Evolutionary conservation across 1,139 yeast species (phyloP), one percentile per base, ranked within the genome.

Genomic region (Hansenula sp.): DNA sequence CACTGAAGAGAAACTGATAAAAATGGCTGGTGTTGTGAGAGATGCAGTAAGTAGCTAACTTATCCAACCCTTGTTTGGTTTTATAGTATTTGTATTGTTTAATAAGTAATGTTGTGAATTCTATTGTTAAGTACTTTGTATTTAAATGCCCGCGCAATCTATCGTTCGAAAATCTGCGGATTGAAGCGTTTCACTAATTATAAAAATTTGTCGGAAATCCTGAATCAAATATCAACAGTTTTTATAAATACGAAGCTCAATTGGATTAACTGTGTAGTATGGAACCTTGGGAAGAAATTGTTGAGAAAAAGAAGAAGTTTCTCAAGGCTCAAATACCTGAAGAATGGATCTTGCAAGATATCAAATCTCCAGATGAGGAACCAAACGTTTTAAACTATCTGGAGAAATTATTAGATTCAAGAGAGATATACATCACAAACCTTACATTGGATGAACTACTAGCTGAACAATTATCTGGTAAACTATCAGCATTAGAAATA

Each of bases 401-500:
- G 30, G 30, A 28, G 4, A 28, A 28, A 28, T 13, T 28, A 28
- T 16, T 28, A 4, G 18, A 28, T 28, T 19, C 16, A 28, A 6
- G 12, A 9, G 30, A 28, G 12, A 10, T 28, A 16, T 9, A 7
- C 12, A 28, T 28, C n/a, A 28, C 30, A 16, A 17, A 16, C 8
- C 12, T 28, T 4, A 16, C 18, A 4, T 17, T 28, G 19, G 20
- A 28, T 28, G 30, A 28, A 16, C n/a, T 28, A 7, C 12, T 28
- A 9, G 11, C 7, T 3, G 18, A 28, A 10, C 30, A 28, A 16
- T 7, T 16, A 14, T 4, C 6, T 7, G 18, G 18, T 3, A 16
- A 28, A 16, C 12, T 28, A 17, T 14, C 19, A 14, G 30, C 30
- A 14, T 9, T 28, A 16, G 66, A 67, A 19, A 73, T 74, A 7